phyloP scores from a whole-genome alignment of 805 yeast genomes.

The Kuraishia borneana region DNA sequence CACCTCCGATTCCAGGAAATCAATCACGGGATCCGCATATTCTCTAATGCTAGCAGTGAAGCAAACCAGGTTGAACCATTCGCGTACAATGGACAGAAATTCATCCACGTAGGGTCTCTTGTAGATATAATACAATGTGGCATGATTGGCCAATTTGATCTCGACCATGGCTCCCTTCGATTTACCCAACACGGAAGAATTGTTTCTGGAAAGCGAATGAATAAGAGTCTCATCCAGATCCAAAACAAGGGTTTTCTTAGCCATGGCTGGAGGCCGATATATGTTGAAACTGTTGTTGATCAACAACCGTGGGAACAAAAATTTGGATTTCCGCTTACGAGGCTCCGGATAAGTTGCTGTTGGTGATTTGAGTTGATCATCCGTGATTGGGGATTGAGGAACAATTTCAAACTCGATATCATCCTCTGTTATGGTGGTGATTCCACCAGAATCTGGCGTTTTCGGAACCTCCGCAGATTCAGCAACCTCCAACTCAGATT shows the following conservation, averaged over 20 bases:
- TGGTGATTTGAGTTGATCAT: slow-evolving; percentile 23
- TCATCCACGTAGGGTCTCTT: slow-evolving; percentile 88
- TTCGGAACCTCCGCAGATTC: not conserved
- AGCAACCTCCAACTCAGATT: not conserved
- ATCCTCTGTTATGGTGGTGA: slow-evolving; percentile 20
- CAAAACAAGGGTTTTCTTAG: slow-evolving; percentile 58
- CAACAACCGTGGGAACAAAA: slow-evolving; percentile 21
- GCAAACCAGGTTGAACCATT: slow-evolving; percentile 83
- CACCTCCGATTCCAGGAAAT: slow-evolving; percentile 69
- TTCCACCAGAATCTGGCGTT: slow-evolving; percentile 4
- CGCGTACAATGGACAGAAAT: slow-evolving; percentile 64
- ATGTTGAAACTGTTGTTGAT: slow-evolving; percentile 18
- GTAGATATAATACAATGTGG: slow-evolving; percentile 80
- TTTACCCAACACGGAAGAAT: slow-evolving; percentile 28
- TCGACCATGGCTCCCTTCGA: slow-evolving; percentile 66
- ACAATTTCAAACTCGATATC: slow-evolving; percentile 20
- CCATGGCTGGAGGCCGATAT: slow-evolving; percentile 17
- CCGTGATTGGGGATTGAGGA: slow-evolving; percentile 8
- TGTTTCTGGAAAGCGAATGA: slow-evolving; percentile 72
- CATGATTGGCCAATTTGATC: slow-evolving; percentile 55
- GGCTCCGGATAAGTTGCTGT: slow-evolving; percentile 7
- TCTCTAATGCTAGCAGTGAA: slow-evolving; percentile 93
- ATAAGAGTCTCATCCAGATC: slow-evolving; percentile 93
- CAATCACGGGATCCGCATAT: slow-evolving; percentile 95
- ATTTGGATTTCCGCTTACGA: slow-evolving; percentile 8